Evolutionary conservation across 805 yeast genomes (phyloP).

Genomic region (Gaillardinia entomophila): DNA sequence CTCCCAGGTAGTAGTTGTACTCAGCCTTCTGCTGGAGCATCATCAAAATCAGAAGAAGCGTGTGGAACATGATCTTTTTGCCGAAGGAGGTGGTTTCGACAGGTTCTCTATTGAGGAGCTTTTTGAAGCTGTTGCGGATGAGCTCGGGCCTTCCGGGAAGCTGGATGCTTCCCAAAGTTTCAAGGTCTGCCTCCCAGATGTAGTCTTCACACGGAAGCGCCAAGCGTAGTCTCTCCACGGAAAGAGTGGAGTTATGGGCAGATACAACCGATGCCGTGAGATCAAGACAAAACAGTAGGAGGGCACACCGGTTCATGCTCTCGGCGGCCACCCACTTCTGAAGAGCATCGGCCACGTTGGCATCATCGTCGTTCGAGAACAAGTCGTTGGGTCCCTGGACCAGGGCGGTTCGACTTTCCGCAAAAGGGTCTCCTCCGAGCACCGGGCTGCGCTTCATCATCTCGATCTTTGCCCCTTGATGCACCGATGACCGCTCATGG

Average conservation of each 20-base stretch:
- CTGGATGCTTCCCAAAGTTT: conserved; percentile 1
- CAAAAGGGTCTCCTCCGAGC: conserved; percentile 1
- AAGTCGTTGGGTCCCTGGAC: too few relatives aligned
- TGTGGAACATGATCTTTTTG: conserved; percentile 3
- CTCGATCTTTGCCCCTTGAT: conserved; percentile 3
- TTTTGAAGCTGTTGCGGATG: conserved; percentile 1
- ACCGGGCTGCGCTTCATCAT: conserved; percentile 1
- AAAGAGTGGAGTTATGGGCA: conserved; percentile 3
- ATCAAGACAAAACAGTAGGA: conserved; percentile 3
- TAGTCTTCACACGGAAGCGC: conserved; percentile 5
- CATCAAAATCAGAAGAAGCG: conserved; percentile 1
- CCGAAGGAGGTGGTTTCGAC: conserved; percentile 3
- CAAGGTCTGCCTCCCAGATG: conserved; percentile 2
- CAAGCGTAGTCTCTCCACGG: conserved; percentile 3
- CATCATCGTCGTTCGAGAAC: neutral
- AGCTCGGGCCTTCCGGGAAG: conserved; percentile 2
- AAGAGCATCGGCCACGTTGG: neutral
- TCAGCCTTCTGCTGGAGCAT: conserved; percentile 4
- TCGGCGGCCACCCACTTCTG: conserved; percentile 6
- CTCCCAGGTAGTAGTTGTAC: conserved; percentile 1
- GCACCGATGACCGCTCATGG: conserved; percentile 1
- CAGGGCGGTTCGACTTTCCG: neutral
- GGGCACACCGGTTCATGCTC: conserved; percentile 4
- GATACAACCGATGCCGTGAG: conserved; percentile 2
- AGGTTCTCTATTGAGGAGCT: conserved; percentile 1